These are phyloP conservation scores for Polyporus tsugae DNA, from an alignment of 1,284 basidiomycete species.

Conservation along the genomic window DNA sequence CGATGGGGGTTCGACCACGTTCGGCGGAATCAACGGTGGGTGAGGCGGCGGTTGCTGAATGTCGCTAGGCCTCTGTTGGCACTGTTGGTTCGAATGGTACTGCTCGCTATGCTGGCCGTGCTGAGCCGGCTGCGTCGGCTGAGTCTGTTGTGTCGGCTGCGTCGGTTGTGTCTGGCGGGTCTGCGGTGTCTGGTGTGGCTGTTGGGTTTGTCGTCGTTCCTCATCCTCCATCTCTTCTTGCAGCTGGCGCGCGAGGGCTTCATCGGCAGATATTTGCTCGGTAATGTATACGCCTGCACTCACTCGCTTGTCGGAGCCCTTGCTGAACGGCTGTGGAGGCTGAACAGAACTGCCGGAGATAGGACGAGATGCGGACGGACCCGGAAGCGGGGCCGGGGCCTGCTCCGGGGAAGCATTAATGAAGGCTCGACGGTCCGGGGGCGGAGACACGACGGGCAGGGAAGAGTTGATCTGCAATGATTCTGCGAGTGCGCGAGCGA, in stretches of 20 bases:
- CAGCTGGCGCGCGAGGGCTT: constrained; percentile 43
- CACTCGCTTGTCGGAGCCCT: background rate
- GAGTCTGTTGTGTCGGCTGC: background rate
- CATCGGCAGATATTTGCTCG: constrained; percentile 47
- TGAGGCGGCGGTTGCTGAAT: background rate
- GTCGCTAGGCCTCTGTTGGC: background rate
- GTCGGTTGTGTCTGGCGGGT: background rate
- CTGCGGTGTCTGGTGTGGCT: background rate
- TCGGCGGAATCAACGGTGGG: constrained; percentile 3
- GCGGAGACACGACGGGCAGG: constrained; percentile 5
- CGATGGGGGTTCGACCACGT: constrained; percentile 1
- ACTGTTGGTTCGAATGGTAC: background rate
- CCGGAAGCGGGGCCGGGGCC: constrained; percentile 15
- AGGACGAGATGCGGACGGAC: constrained; percentile 4
- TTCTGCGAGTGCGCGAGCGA: constrained; percentile 69
- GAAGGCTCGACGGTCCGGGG: constrained; percentile 18
- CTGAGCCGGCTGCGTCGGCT: background rate
- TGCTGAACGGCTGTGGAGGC: background rate
- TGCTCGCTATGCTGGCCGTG: background rate
- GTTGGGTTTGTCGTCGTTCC: constrained; percentile 8
- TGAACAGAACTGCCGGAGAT: constrained; percentile 8
- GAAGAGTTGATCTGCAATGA: constrained; percentile 49
- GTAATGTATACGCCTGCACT: constrained; percentile 14
- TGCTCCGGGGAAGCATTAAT: constrained; percentile 29
- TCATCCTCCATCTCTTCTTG: constrained; percentile 41